These are phyloP conservation scores for Penicillium chermesinum DNA, from an alignment of 495 filamentous ascomycete species.

Conservation along the genomic window DNA sequence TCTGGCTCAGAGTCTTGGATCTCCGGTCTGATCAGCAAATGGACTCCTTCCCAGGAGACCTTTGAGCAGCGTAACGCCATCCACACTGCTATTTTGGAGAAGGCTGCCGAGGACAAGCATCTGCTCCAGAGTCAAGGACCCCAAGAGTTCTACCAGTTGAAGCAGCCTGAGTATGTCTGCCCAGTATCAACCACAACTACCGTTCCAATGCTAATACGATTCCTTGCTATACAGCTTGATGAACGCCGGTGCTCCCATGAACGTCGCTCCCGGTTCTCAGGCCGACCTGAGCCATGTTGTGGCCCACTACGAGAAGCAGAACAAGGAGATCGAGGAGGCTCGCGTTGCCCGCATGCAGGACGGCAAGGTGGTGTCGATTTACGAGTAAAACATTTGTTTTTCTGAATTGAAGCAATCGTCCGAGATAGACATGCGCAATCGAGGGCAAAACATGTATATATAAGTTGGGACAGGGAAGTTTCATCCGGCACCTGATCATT, in stretches of 20 bases:
- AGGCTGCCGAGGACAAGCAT: constrained; percentile 62
- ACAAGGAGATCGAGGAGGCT: constrained; percentile 48
- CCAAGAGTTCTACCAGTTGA: constrained; percentile 47
- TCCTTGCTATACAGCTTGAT: constrained; percentile 25
- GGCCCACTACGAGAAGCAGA: constrained; percentile 57
- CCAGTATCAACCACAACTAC: not conserved
- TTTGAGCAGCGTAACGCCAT: constrained; percentile 57
- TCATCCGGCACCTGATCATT: constrained; percentile 25
- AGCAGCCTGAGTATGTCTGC: constrained; percentile 62
- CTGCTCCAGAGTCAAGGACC: constrained; percentile 55
- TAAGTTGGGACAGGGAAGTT: constrained; percentile 27
- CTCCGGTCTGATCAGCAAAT: constrained; percentile 54
- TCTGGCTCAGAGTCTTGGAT: constrained; percentile 48
- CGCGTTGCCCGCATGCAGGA: constrained; percentile 41
- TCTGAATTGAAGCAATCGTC: constrained; percentile 18
- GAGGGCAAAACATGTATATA: constrained; percentile 39
- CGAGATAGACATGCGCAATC: constrained; percentile 24
- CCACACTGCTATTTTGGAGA: constrained; percentile 61
- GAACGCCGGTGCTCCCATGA: constrained; percentile 57
- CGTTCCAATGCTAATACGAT: not conserved
- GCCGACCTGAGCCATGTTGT: constrained; percentile 56
- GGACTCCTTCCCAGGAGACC: constrained; percentile 38
- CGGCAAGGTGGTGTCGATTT: constrained; percentile 39
- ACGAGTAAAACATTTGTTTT: constrained; percentile 31
- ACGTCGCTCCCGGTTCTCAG: constrained; percentile 56